Base-by-base conservation (phyloP, 1,284 basidiomycete species). In the Boletellus sp. region DNA sequence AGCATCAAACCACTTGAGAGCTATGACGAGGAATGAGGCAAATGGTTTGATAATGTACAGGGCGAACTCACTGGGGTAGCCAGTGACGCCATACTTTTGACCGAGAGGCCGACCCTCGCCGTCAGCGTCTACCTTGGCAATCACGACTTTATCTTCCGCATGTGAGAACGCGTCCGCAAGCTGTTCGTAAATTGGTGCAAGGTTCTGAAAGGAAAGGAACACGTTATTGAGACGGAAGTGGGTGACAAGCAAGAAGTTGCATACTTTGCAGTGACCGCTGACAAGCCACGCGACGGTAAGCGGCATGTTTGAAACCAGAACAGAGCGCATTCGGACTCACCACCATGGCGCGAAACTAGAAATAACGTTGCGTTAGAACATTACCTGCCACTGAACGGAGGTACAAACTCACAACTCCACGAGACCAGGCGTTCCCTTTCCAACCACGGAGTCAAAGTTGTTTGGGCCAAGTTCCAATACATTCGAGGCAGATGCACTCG, bases 41-140 rank as follows among this genome's bases (percentile, higher is more conserved):
- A 2, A 15, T 8, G 1, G 4, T 12, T 37, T 33, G 2, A 19
- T 3, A 24, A 15, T 26, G 18, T 1, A 32, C 24, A 13, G 5
- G 12, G 13, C 1, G 24, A 28, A 28, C 79, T 70, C 70, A 93
- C 92, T 96, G 8, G 94, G 94, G 76, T 82, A 96, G 42, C 93
- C 93, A 16, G 77, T 82, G 22, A 97, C 86, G 18, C 79, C 91
- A 63, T 83, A 93, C 69, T 86, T 82, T 62, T 80, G 69, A 50
- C 86, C 89, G 33, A 91, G 64, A 1, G 81, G 75, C 63, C 84
- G 86, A 57, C 93, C 92, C 39, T 69, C 88, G 53, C 90, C 90
- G 63, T 97, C 94, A 1, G 93, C 94, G 61, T 97, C 93, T 7
- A 96, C 87, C 69, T 97, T 97, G 56, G 93, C 94, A 58, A 97